Evolutionary conservation across 2,329 filamentous ascomycete genomes (phyloP), one percentile per base, ranked within the genome.

Genomic region (Coniochaeta prunicola): DNA sequence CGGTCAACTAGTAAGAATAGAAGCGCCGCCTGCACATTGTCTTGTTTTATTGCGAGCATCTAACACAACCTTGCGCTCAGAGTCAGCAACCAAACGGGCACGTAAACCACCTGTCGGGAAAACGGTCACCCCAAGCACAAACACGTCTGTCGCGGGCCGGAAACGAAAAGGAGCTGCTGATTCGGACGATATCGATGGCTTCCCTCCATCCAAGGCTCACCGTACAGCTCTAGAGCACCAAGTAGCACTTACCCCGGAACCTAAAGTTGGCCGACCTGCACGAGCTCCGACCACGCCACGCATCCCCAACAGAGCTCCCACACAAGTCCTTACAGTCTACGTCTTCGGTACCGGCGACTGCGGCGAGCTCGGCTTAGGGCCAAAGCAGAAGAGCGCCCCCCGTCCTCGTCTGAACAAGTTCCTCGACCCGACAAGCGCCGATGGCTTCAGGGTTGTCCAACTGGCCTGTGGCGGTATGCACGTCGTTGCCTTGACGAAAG

Each of bases 381-480:
- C 62, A 19, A 63, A 63, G 48, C 33, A 56, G 58, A 64, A 63
- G 54, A 62, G 62, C 45, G 58, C 57, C n/a, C 57, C 50, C 31
- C 61, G 63, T 19, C 61, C 65, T 58, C 30, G 57, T 38, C 31
- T 60, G 48, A 66, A 63, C 50, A 61, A 62, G 28, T 62, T 59
- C 36, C 60, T 66, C 4, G 61, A 64, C 38, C 54, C 54, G 21
- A 19, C 26, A 10, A 31, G 24, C 21, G 13, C 34, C 15, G 28
- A 19, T 15, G 36, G 17, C 8, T 28, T 40, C 12, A n/a, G 55
- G 17, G 59, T 88, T 30, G 85, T 88, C 9, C 79, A 83, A 66
- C 69, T 89, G 58, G 83, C 83, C 59, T 77, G 82, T 54, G 86
- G 86, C 59, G 86, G 86, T 48, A 89, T 89, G 86, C 86, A 89